Conservation (phyloP, 192 early-diverging fungal species). For the Gonapodya sp. region DNA sequence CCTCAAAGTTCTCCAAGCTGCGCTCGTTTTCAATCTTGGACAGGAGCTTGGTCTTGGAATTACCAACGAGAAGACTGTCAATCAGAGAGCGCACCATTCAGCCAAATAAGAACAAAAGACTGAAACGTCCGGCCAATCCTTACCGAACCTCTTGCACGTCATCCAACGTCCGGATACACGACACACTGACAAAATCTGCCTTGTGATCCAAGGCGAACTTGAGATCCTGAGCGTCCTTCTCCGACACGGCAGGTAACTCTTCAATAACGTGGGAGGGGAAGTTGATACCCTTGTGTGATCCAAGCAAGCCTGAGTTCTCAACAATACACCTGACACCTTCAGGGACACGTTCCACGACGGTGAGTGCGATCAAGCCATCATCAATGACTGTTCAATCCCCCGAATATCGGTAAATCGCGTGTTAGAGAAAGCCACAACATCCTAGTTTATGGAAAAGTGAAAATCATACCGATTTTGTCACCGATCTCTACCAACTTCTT, state of each 20-base stretch:
- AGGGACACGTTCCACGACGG: not conserved
- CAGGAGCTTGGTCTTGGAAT: slow-evolving; percentile 40
- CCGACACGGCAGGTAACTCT: slow-evolving; percentile 38
- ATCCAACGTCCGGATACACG: slow-evolving; percentile 42
- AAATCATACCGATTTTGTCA: slow-evolving; percentile 35
- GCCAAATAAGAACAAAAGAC: not conserved
- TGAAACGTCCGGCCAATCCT: not conserved
- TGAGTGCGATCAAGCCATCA: slow-evolving; percentile 5
- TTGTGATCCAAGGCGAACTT: slow-evolving; percentile 29
- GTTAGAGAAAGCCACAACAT: not conserved
- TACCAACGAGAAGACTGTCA: slow-evolving; percentile 37
- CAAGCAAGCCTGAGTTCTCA: not conserved
- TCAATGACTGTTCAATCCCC: not conserved
- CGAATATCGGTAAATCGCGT: not conserved
- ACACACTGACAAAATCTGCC: slow-evolving; percentile 46
- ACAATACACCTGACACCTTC: slow-evolving; percentile 3
- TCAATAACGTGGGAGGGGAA: slow-evolving; percentile 40
- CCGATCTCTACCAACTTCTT: slow-evolving; percentile 43
- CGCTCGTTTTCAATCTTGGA: slow-evolving; percentile 52
- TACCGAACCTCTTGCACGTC: slow-evolving; percentile 43
- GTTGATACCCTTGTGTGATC: slow-evolving; percentile 34
- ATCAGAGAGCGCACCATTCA: not conserved
- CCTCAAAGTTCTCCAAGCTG: slow-evolving; percentile 45
- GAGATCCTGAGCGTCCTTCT: slow-evolving; percentile 44
- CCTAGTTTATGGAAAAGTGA: not conserved